These are phyloP conservation scores for Omphalotus olearius DNA, from an alignment of 1,284 basidiomycete species.

Conservation along the genomic window DNA sequence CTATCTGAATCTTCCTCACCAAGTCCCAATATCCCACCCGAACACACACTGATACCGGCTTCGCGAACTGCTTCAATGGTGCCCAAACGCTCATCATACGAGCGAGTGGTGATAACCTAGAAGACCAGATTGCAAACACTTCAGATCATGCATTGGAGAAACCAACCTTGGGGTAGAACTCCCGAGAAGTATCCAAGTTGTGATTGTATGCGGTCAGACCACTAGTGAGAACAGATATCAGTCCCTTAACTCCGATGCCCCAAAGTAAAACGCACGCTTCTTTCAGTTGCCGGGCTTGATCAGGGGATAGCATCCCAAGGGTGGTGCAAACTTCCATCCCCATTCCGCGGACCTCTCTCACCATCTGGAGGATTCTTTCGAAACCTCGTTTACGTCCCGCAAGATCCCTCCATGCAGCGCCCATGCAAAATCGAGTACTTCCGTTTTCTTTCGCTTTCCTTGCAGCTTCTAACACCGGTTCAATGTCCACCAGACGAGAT, in stretches of 20 bases:
- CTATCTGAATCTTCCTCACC: conserved; percentile 91
- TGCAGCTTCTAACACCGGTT: conserved; percentile 89
- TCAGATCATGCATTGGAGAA: conserved; percentile 1
- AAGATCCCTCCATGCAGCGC: conserved; percentile 97
- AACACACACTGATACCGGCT: conserved; percentile 96
- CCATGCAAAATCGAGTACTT: conserved; percentile 98
- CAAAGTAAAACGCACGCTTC: conserved; percentile 59
- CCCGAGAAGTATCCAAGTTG: conserved; percentile 96
- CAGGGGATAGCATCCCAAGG: conserved; percentile 92
- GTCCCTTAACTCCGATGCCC: conserved; percentile 6
- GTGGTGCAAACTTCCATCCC: conserved; percentile 99
- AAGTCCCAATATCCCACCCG: conserved; percentile 93
- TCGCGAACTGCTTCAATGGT: conserved; percentile 90
- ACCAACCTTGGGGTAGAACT: conserved; percentile 88
- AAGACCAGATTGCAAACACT: conserved; percentile 7
- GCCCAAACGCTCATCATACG: conserved; percentile 89
- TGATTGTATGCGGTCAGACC: conserved; percentile 98
- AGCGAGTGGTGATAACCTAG: conserved; percentile 92
- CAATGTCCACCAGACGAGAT: conserved; percentile 84
- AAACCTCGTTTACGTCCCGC: conserved; percentile 94
- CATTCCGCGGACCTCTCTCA: conserved; percentile 83
- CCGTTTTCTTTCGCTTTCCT: conserved; percentile 94
- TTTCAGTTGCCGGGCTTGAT: conserved; percentile 91
- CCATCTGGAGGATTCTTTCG: conserved; percentile 92
- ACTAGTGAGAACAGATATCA: conserved; percentile 31